Base-by-base conservation (phyloP, 2,329 filamentous ascomycete species). In the Trichoderma sp. region DNA sequence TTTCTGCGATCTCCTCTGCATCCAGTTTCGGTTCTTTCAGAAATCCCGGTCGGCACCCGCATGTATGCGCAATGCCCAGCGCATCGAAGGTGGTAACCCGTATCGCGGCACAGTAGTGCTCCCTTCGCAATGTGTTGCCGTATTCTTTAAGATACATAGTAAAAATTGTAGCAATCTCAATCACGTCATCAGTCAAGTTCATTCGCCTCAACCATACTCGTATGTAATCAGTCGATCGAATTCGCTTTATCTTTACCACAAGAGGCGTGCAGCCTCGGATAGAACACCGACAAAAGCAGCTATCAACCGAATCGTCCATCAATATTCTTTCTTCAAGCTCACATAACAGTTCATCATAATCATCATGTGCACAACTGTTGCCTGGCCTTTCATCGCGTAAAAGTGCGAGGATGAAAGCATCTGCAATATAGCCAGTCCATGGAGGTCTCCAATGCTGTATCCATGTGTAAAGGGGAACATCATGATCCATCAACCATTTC, bases 11-110 rank as follows among this genome's bases (percentile, higher is more conserved):
- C 9, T 58, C 55, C 1, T 32, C 55, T 6, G 55, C 55, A 30
- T 6, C 55, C 15, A 58, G 3, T n/a, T 9, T 20, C 12, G 0
- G 39, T 9, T 13, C 0, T 4, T 0, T 1, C 15, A 2, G 4
- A 55, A 12, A 3, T 11, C 3, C 1, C 26, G 2, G 0, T 12
- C 3, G 32, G 3, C 8, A 11, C 3, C 6, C 12, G 17, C 55
- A 58, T 11, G 55, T 58, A 20, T 30, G 55, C 28, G 28, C 28
- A 32, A 58, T n/a, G 3, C 55, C 55, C 8, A 58, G 55, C 17
- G 15, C 28, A n/a, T 58, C 1, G 9, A 58, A 58, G 2, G 55
- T 58, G 1, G 17, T 32, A 17, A 32, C 12, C 28, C 55, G 26
- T 32, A 58, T 58, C 28, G 55, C 17, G 9, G 55, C 55, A 11